Conservation (phyloP, 495 filamentous ascomycete species). For the Lophiostoma macrostomum region DNA sequence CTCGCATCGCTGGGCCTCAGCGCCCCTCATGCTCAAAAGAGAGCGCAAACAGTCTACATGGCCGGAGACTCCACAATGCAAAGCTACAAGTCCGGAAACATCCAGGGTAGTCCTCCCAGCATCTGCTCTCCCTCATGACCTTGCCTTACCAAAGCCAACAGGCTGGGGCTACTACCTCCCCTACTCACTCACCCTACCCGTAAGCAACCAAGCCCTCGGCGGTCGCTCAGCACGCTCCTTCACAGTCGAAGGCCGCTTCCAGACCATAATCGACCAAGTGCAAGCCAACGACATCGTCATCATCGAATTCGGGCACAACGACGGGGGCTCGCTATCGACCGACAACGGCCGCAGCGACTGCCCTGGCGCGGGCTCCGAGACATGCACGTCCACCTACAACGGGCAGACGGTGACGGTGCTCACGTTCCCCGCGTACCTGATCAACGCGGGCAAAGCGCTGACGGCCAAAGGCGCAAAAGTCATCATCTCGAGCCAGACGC, state of each 20-base stretch:
- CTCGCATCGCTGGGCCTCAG: conserved; percentile 3
- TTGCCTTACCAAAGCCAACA: conserved; percentile 19
- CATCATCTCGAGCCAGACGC: conserved; percentile 60
- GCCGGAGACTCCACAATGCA: conserved; percentile 39
- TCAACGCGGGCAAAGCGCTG: conserved; percentile 52
- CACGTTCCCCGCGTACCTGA: conserved; percentile 58
- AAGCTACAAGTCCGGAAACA: conserved; percentile 7
- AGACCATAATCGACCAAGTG: conserved; percentile 49
- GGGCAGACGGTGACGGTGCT: conserved; percentile 54
- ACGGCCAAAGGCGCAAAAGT: conserved; percentile 60
- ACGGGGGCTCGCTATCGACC: conserved; percentile 55
- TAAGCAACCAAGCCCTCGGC: conserved; percentile 58
- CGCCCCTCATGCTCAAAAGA: conserved; percentile 12
- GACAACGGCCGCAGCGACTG: conserved; percentile 64
- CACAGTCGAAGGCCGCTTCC: conserved; percentile 59
- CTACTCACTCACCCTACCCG: conserved; percentile 45
- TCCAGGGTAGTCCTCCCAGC: conserved; percentile 23
- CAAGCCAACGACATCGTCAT: conserved; percentile 55
- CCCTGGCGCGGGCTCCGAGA: conserved; percentile 52
- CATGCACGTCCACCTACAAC: conserved; percentile 52
- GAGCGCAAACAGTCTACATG: conserved; percentile 32
- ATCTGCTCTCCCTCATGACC: not conserved
- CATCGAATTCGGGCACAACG: conserved; percentile 66
- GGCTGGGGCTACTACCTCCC: conserved; percentile 62
- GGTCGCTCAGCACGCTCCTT: conserved; percentile 61